Conservation (phyloP, 805 yeast genomes). For the Myxozyma udenii region DNA sequence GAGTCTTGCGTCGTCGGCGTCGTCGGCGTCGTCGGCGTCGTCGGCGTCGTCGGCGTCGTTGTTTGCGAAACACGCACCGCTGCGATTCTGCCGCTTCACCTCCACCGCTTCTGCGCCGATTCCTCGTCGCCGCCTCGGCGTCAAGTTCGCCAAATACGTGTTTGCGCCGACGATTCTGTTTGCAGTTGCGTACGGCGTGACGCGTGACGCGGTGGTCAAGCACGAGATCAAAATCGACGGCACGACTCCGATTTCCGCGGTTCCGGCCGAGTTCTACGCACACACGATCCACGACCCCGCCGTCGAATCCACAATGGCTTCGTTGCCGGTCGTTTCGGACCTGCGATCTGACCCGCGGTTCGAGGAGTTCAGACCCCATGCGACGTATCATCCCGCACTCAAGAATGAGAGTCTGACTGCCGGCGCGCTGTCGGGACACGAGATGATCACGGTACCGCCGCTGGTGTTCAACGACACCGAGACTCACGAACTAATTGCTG, state of each 20-base stretch:
- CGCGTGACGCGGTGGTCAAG: background rate
- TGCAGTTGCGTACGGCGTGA: background rate
- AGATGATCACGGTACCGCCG: constrained; percentile 76
- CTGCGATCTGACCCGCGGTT: constrained; percentile 31
- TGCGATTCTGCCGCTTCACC: no score
- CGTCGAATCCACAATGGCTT: background rate
- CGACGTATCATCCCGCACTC: constrained; percentile 30
- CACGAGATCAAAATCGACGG: background rate
- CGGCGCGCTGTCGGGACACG: constrained; percentile 64
- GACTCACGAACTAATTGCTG: constrained; percentile 50
- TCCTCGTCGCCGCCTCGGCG: no score
- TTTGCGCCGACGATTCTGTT: constrained; percentile 6
- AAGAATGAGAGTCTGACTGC: constrained; percentile 41
- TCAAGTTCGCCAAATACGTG: no score
- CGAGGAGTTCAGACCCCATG: constrained; percentile 34
- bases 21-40: no score
- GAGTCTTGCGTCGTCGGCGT: no score
- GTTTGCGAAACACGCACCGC: no score
- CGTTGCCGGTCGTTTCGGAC: constrained; percentile 7
- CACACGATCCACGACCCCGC: background rate
- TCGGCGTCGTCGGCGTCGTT: no score
- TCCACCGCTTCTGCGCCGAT: no score
- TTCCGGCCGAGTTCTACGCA: background rate
- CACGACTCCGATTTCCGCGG: background rate
- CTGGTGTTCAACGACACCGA: constrained; percentile 57